Percentiles rank a stretch among this genome's conserved stretches.
Evolutionary conservation across 2,329 filamentous ascomycete species (phyloP).

Genomic region (Phaeophleospora eucalypticola): DNA sequence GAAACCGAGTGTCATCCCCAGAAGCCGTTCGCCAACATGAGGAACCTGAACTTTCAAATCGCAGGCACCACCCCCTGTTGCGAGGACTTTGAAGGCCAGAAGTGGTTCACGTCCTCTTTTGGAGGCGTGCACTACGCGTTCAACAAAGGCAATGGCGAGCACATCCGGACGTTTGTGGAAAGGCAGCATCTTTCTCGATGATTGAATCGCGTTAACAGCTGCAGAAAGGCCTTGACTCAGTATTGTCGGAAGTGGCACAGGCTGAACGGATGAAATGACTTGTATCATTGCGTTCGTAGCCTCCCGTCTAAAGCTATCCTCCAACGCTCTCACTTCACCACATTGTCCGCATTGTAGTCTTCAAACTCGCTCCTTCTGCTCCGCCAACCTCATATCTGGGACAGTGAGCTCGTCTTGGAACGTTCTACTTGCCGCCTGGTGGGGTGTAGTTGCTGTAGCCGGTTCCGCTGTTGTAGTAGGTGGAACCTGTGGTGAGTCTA

Average conservation of each 20-base stretch:
- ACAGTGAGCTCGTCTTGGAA: no score
- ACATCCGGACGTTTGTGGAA: background rate
- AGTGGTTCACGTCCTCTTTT: background rate
- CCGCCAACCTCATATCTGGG: no score
- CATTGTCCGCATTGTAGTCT: no score
- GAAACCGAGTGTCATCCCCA: background rate
- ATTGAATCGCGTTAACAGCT: no score
- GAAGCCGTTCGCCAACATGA: background rate
- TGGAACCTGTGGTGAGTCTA: slow-evolving; percentile 53
- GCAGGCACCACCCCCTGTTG: background rate
- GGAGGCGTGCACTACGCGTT: background rate
- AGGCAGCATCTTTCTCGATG: no score
- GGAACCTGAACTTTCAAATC: background rate
- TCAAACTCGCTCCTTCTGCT: no score
- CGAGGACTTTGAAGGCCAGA: background rate
- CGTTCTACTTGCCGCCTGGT: slow-evolving; percentile 32
- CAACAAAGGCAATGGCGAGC: background rate
- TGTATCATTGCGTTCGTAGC: no score
- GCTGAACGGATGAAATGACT: no score
- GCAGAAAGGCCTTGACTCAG: no score
- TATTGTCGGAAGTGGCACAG: no score
- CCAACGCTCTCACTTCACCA: no score
- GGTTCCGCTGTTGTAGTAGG: slow-evolving; percentile 61
- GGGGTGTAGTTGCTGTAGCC: slow-evolving; percentile 60
- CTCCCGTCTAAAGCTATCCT: no score